Conservation (phyloP, 768 basidiomycete species). For the Cystobasidium onofrii region DNA sequence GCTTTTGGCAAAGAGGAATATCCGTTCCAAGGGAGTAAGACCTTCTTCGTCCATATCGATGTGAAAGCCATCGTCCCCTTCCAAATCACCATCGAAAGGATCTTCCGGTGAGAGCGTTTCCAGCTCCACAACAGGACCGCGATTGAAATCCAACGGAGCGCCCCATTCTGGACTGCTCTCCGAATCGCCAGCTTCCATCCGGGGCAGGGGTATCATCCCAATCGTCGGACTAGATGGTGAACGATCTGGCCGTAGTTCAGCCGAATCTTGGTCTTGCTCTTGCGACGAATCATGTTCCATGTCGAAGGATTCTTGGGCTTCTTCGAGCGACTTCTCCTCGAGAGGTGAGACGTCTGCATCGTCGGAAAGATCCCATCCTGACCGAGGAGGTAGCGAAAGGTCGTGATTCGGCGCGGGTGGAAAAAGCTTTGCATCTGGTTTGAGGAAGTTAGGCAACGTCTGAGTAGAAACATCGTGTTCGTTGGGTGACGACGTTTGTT, state of each 20-base stretch:
- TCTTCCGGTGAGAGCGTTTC: conserved; percentile 8
- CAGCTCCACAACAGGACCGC: not conserved
- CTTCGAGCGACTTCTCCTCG: conserved; percentile 1
- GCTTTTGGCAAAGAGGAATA: conserved; percentile 33
- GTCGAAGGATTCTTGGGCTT: conserved; percentile 1
- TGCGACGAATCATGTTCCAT: not conserved
- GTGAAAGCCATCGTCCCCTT: not conserved
- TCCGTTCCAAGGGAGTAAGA: conserved; percentile 31
- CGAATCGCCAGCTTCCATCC: not conserved
- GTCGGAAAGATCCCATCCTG: conserved; percentile 28
- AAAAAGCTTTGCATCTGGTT: not conserved
- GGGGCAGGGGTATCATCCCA: conserved; percentile 8
- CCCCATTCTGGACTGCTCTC: conserved; percentile 17
- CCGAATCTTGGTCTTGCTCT: conserved; percentile 15
- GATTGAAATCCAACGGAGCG: conserved; percentile 7
- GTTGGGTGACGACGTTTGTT: not conserved
- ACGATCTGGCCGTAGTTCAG: not conserved
- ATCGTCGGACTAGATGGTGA: conserved; percentile 18
- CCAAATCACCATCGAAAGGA: not conserved
- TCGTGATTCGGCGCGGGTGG: conserved; percentile 21
- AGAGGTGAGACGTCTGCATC: conserved; percentile 26
- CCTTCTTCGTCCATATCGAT: conserved; percentile 27
- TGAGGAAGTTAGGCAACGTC: not conserved
- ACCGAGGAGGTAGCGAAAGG: conserved; percentile 28
- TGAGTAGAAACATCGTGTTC: not conserved